A percentile compares a stretch with the other conserved stretches of the same genome.
These are phyloP conservation scores for Stereocaulon alpinum DNA, from an alignment of 495 filamentous ascomycete species.

Conservation along the genomic window DNA sequence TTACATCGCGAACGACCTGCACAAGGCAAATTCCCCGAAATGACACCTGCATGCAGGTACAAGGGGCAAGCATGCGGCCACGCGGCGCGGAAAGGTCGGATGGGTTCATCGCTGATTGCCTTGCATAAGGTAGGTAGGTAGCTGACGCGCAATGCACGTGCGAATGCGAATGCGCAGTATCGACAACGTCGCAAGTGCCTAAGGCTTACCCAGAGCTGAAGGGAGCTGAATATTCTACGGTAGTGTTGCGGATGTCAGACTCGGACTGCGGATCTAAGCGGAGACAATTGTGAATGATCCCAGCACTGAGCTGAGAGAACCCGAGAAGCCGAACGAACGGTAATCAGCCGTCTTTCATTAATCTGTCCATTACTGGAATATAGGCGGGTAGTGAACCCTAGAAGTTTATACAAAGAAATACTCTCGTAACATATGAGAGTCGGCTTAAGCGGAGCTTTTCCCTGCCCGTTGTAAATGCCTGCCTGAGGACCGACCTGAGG, in stretches of 20 bases:
- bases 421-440: too few relatives aligned
- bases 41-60: too few relatives aligned
- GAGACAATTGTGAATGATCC: background rate
- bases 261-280: background rate
- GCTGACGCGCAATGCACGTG: background rate
- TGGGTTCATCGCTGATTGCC: too few relatives aligned
- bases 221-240: too few relatives aligned
- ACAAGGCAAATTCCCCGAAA: too few relatives aligned
- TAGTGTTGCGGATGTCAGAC: background rate
- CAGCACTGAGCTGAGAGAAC: background rate
- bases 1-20: too few relatives aligned
- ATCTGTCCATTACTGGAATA: background rate
- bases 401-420: background rate
- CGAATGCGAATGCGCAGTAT: background rate
- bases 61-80: too few relatives aligned
- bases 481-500: background rate
- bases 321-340: background rate
- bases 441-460: too few relatives aligned
- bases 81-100: too few relatives aligned
- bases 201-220: background rate
- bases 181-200: too few relatives aligned
- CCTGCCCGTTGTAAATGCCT: background rate
- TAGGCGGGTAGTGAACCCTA: slow-evolving; percentile 1
- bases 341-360: background rate
- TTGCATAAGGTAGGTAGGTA: too few relatives aligned